Percentiles rank a stretch among this genome's conserved stretches.
These are phyloP conservation scores for Cynara cardunculus DNA, from an alignment of 129 eudicot genomes.

Conservation along the genomic window DNA sequence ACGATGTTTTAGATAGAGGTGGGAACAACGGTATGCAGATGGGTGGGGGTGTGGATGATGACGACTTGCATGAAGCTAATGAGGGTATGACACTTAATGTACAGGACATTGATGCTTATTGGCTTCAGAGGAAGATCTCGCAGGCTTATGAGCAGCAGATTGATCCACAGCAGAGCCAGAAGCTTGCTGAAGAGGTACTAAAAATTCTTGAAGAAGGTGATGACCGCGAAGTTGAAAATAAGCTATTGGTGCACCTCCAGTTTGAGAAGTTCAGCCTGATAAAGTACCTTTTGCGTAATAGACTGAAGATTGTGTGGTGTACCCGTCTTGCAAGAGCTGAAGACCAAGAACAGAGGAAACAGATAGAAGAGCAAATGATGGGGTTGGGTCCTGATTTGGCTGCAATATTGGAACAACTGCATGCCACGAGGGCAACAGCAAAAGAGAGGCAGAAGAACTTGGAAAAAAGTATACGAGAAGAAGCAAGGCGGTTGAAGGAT, in stretches of 20 bases:
- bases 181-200: conserved; percentile 88
- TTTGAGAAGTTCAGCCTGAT: conserved; percentile 77
- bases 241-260: conserved; percentile 69
- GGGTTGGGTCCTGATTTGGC: conserved; percentile 62
- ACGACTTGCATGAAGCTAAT: conserved; percentile 62
- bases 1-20: conserved; percentile 55
- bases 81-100: conserved; percentile 92
- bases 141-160: conserved; percentile 91
- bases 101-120: conserved; percentile 93
- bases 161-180: conserved; percentile 94
- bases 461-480: conserved; percentile 90
- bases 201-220: conserved; percentile 90
- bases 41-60: conserved; percentile 95
- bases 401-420: conserved; percentile 84
- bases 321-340: conserved; percentile 95
- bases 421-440: conserved; percentile 92
- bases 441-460: conserved; percentile 91
- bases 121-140: conserved; percentile 96
- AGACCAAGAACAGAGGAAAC: conserved; percentile 79
- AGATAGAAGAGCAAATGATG: conserved; percentile 81
- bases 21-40: conserved; percentile 85
- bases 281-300: conserved; percentile 67
- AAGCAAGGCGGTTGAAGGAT: conserved; percentile 88
- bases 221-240: conserved; percentile 80
- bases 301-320: conserved; percentile 93